phyloP scores from a whole-genome alignment of 331 rosid genomes.

The Quercus phellos region DNA sequence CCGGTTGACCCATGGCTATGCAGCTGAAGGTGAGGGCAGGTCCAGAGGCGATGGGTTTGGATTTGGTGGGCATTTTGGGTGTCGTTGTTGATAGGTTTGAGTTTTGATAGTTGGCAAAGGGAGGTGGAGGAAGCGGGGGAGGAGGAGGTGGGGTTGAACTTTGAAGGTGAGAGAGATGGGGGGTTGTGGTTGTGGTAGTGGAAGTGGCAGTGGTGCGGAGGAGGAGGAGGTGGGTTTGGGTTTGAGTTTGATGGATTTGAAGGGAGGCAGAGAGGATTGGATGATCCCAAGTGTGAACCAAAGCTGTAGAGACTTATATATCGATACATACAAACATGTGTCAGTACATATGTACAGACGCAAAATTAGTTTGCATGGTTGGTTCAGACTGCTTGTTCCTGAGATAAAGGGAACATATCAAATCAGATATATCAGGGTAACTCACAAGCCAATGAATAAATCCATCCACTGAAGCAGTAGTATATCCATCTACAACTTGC shows the following conservation, averaged over 20 bases:
- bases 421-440: no score
- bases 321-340: neutral
- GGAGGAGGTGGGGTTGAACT: constrained; percentile 15
- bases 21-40: constrained; percentile 55
- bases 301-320: no score
- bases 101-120: constrained; percentile 46
- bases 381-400: neutral
- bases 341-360: neutral
- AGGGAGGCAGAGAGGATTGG: no score
- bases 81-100: constrained; percentile 57
- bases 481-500: neutral
- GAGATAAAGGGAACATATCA: no score
- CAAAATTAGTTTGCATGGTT: neutral
- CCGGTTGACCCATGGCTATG: constrained; percentile 22
- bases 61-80: constrained; percentile 80
- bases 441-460: neutral
- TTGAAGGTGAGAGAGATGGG: constrained; percentile 7
- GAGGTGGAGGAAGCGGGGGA: constrained; percentile 50
- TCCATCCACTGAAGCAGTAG: neutral
- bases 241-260: neutral
- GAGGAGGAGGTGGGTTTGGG: constrained; percentile 40
- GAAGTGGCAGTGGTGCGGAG: neutral
- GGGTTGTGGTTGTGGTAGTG: no score
- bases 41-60: constrained; percentile 80
- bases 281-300: no score